Base-by-base conservation (phyloP, 2,329 filamentous ascomycete genomes). In the Xylaria sp. region DNA sequence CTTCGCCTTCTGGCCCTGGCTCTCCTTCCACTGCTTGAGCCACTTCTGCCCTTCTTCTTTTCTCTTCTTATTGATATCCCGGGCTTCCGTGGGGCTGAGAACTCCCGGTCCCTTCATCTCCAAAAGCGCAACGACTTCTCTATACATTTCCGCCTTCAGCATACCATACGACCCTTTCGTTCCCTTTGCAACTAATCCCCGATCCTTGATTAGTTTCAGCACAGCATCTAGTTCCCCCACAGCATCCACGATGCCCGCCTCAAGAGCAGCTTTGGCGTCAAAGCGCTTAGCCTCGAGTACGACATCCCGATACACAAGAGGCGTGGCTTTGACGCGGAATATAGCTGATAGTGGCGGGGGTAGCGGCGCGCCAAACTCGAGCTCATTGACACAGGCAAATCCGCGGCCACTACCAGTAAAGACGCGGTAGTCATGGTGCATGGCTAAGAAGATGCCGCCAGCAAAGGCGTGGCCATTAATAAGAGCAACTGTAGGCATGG, bases 381-480 rank as follows among this genome's bases (percentile, higher is more conserved):
- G 84, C 82, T 96, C 93, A 79, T 95, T 95, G 73, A 96, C 82
- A 80, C 93, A 95, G 47, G 92, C 79, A 80, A 89, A 94, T n/a
- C 93, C 93, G 47, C 23, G 86, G 84, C 62, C 69, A 32, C 57
- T 29, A 3, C 1, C 84, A 76, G 0, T 90, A 82, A 93, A 92
- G 73, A 96, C 85, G 32, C 93, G 88, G 82, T 96, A 96, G 81
- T 95, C 92, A 80, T 94, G 92, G 81, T 92, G 89, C 87, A 93
- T 92, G 67, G 92, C 88, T 10, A 92, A 83, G 90, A 96, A 94
- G 69, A 94, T 83, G n/a, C 92, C 93, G 54, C 88, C 93, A 5
- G 93, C 93, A 78, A 94, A 96, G 63, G 90, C 89, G 79, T 97
- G 93, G 25, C 93, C 93, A 74, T 93, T 93, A 63, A 95, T 77